phyloP scores from a whole-genome alignment of 2,329 filamentous ascomycete genomes.

The Septoria petroselini region DNA sequence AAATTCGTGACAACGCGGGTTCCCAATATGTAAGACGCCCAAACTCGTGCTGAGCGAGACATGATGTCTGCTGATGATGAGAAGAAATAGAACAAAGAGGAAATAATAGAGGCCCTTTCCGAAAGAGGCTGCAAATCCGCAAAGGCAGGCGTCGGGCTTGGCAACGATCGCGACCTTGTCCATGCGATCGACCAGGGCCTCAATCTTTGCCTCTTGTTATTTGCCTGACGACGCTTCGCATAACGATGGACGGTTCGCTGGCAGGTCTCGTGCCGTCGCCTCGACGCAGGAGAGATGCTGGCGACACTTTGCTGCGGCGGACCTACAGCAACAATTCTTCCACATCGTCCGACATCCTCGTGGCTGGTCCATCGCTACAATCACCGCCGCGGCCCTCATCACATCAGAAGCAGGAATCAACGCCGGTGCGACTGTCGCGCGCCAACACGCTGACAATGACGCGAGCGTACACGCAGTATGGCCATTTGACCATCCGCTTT shows the following conservation, averaged over 20 bases:
- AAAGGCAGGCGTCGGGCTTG: constrained; percentile 5
- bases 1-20: too few species aligned
- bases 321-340: constrained; percentile 26
- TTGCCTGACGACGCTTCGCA: constrained; percentile 2
- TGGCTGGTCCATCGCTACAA: constrained; percentile 22
- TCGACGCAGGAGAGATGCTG: constrained; percentile 13
- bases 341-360: constrained; percentile 31
- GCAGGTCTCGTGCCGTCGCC: constrained; percentile 12
- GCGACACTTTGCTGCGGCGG: constrained; percentile 15
- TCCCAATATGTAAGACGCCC: too few species aligned
- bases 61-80: too few species aligned
- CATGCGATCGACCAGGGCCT: constrained; percentile 5
- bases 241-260: constrained; percentile 11
- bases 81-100: too few species aligned
- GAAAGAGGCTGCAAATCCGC: constrained; percentile 1
- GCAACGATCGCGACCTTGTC: constrained; percentile 5
- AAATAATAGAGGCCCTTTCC: constrained; percentile 3
- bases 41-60: too few species aligned
- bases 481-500: constrained; percentile 19
- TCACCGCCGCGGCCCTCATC: background rate
- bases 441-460: constrained; percentile 4
- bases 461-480: constrained; percentile 7
- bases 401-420: background rate
- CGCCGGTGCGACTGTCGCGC: constrained; percentile 6
- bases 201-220: constrained; percentile 6